Base-by-base conservation (phyloP, 352 stramenopile genomes). In the Lagenidium giganteum region DNA sequence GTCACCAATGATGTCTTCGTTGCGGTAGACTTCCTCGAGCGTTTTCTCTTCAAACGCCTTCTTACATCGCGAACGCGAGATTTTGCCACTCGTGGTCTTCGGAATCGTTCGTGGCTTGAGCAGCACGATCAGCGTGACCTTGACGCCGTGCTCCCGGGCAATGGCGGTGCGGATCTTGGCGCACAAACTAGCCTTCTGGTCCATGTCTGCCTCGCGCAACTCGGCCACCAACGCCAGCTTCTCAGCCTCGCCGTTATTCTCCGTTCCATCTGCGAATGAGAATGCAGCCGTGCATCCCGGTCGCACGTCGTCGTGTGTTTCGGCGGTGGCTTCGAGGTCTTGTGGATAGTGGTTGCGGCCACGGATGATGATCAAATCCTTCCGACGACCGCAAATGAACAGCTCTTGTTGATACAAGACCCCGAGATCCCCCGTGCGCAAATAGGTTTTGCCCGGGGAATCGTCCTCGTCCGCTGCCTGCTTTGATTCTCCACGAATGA, bases 261-360 rank as follows among this genome's bases (percentile, higher is more conserved):
- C 49, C 8, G 4, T 32, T 12, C 32, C 36, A 27, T 32, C 32
- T n/a, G 51, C 42, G 23, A 81, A 73, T 49, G 86, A 85, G 54
- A 99, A 98, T 3, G 95, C 93, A 5, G 92, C 95, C 22, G 82
- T 94, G 54, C 95, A 98, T 25, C 96, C 96, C 36, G 89, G 90
- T 13, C 95, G 81, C 14, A 96, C 49, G 5, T 83, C 69, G 38
- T 61, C 42, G 23, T 75, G 60, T 8, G 38, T 59, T 63, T 98
- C 92, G 4, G 87, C 90, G 9, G 86, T 95, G 11, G 77, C 67
- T 54, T 99, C 96, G 20, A 99, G 78, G 61, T 99, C 96, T 64
- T 99, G 95, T 4, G 97, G 97, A 58, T 98, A 99, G 59, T 98
- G 93, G 65, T 99, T 99, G 2, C 92, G 68, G 4, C 97, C 97